Evolutionary conservation across 2,329 filamentous ascomycete genomes (phyloP).

Genomic region (Penicillium thymicola): DNA sequence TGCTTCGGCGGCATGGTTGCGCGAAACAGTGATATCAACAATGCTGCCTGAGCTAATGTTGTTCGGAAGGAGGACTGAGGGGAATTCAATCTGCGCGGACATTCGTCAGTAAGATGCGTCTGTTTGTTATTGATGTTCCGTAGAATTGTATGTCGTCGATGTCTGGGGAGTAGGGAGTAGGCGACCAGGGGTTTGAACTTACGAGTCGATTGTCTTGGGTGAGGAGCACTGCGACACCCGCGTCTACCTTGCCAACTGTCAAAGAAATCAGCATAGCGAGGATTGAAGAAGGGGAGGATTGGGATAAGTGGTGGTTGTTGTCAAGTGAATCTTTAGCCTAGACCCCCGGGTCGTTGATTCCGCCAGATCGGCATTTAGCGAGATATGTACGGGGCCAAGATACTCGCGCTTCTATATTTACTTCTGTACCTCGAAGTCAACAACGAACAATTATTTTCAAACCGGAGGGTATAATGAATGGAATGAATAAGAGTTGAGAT

Average conservation of each 20-base stretch:
- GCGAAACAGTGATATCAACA: conserved; percentile 92
- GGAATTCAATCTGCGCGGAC: conserved; percentile 81
- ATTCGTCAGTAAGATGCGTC: background rate
- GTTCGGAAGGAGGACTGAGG: conserved; percentile 90
- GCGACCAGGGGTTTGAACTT: conserved; percentile 40
- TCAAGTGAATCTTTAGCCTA: conserved; percentile 15
- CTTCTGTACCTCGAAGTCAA: conserved; percentile 1
- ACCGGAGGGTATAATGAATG: background rate
- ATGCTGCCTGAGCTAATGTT: conserved; percentile 96
- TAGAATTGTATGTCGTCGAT: conserved; percentile 3
- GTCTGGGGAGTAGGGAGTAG: conserved; percentile 6
- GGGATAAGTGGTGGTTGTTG: conserved; percentile 9
- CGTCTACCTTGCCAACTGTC: conserved; percentile 98
- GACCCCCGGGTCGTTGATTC: conserved; percentile 18
- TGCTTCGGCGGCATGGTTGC: conserved; percentile 76
- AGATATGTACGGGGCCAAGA: conserved; percentile 22
- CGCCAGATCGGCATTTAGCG: conserved; percentile 35
- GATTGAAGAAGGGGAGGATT: conserved; percentile 1
- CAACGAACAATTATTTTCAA: background rate
- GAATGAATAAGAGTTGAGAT: background rate
- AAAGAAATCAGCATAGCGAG: conserved; percentile 86
- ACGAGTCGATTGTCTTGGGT: conserved; percentile 96
- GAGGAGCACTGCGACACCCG: conserved; percentile 92
- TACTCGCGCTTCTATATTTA: conserved; percentile 19
- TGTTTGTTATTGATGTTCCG: background rate